Evolutionary conservation across 23 red algal genomes (phyloP), one percentile per base, ranked within the genome.

Genomic region (Gracilaria vermiculophylla): DNA sequence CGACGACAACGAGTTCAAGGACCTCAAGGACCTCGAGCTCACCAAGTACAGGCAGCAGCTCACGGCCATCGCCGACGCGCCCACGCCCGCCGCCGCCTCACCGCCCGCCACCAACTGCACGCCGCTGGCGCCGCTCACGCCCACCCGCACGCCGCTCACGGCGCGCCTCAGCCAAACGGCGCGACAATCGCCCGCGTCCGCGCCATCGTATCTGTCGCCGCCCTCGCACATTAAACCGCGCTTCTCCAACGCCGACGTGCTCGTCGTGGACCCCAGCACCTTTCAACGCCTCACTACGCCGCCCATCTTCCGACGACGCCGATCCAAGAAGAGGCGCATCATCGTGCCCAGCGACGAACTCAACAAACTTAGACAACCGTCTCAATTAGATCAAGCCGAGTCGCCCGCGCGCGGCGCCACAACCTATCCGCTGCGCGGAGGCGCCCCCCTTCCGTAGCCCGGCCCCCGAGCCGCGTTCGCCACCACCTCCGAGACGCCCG

Each of bases 241-340:
- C 9, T 74, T 34, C 76, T 49, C 54, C 15, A 62, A 69, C 17
- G 69, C 60, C 28, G 62, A 80, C 15, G 76, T 81, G 11, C 34
- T 72, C 5, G 32, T 48, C 14, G 74, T 91, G 8, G 76, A 91
- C 56, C 34, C 73, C 10, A 32, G 76, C 23, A 91, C 76, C 13
- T 91, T 69, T 73, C 48, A 81, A 1, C 52, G 87, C n/a, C 76
- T 91, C 14, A 80, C 75, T 2, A 91, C 87, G 47, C 87, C 87
- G 31, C 87, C 87, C 8, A 91, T 91, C 50, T 91, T 91, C 31
- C 39, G 87, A 39, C 53, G 83, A 37, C 87, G 87, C 15, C 52
- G 50, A 28, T 25, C 50, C 3, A 72, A 70, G 53, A 80, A 73
- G 50, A 69, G 87, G 48, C 44, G 69, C 7, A 91, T 81, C 50